phyloP scores from a whole-genome alignment of 129 eudicot species.

The Silybum marianum region DNA sequence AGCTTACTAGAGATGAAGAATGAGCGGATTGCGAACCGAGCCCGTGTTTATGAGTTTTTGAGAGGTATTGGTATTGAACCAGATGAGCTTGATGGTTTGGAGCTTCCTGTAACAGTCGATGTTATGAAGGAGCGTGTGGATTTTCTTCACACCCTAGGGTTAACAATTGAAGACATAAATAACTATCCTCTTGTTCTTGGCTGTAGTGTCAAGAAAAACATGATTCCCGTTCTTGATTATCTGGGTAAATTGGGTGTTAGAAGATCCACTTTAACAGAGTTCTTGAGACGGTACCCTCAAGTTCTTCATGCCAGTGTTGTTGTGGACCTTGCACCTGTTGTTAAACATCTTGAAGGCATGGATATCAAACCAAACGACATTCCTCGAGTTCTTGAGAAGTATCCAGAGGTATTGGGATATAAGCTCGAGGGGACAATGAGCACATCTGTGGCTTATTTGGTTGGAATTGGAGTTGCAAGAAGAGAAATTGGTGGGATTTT shows the following conservation, averaged over 20 bases:
- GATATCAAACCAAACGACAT: slow-evolving; percentile 77
- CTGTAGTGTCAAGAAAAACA: slow-evolving; percentile 97
- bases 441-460: slow-evolving; percentile 95
- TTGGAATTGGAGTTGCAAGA: slow-evolving; percentile 92
- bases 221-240: slow-evolving; percentile 96
- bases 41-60: slow-evolving; percentile 81
- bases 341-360: slow-evolving; percentile 87
- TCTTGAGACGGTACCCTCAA: slow-evolving; percentile 83
- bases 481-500: slow-evolving; percentile 85
- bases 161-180: slow-evolving; percentile 86
- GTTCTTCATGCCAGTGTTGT: slow-evolving; percentile 97
- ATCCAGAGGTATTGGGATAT: slow-evolving; percentile 92
- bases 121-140: slow-evolving; percentile 94
- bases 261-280: slow-evolving; percentile 65
- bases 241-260: slow-evolving; percentile 80
- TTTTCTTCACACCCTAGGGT: slow-evolving; percentile 86
- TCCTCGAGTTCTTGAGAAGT: slow-evolving; percentile 79
- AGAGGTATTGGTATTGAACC: slow-evolving; percentile 72
- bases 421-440: slow-evolving; percentile 99
- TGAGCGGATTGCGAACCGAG: slow-evolving; percentile 69
- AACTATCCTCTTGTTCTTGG: slow-evolving; percentile 96
- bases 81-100: slow-evolving; percentile 91
- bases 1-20: slow-evolving; percentile 85
- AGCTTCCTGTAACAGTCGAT: slow-evolving; percentile 94
- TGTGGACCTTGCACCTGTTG: slow-evolving; percentile 92